These are phyloP conservation scores for Aspergillaceae sp. DNA, from an alignment of 2,329 filamentous ascomycete species.

Conservation along the genomic window DNA sequence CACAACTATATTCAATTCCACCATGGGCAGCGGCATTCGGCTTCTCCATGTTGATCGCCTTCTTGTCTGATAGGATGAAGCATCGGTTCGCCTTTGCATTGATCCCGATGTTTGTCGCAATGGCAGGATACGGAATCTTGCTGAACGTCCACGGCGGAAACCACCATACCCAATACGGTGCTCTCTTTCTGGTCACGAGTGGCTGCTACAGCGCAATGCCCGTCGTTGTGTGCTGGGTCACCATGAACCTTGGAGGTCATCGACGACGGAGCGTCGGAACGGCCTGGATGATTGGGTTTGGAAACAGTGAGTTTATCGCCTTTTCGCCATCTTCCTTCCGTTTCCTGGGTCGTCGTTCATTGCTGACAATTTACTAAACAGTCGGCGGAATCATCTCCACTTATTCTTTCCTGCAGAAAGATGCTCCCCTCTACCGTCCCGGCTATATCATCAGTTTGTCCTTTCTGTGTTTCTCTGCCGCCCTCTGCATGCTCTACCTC, in stretches of 20 bases:
- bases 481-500: conserved; percentile 38
- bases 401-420: conserved; percentile 57
- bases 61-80: conserved; percentile 58
- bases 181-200: conserved; percentile 72
- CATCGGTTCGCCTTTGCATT: conserved; percentile 71
- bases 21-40: conserved; percentile 66
- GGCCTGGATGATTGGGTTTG: conserved; percentile 70
- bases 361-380: conserved; percentile 3
- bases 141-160: conserved; percentile 59
- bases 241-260: conserved; percentile 69
- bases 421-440: conserved; percentile 59
- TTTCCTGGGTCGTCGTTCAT: neutral
- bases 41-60: conserved; percentile 68
- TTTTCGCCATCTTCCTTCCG: neutral
- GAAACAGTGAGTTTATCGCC: conserved; percentile 44
- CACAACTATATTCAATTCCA: conserved; percentile 45
- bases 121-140: conserved; percentile 68
- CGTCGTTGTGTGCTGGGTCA: conserved; percentile 74
- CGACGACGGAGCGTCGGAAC: conserved; percentile 61
- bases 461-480: conserved; percentile 60
- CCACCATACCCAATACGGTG: conserved; percentile 60
- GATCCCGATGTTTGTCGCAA: conserved; percentile 57
- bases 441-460: conserved; percentile 71
- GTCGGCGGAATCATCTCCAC: conserved; percentile 72
- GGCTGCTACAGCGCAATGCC: conserved; percentile 85